Evolutionary conservation across 495 filamentous ascomycete genomes (phyloP).

Genomic region (Rusavskia elegans): DNA sequence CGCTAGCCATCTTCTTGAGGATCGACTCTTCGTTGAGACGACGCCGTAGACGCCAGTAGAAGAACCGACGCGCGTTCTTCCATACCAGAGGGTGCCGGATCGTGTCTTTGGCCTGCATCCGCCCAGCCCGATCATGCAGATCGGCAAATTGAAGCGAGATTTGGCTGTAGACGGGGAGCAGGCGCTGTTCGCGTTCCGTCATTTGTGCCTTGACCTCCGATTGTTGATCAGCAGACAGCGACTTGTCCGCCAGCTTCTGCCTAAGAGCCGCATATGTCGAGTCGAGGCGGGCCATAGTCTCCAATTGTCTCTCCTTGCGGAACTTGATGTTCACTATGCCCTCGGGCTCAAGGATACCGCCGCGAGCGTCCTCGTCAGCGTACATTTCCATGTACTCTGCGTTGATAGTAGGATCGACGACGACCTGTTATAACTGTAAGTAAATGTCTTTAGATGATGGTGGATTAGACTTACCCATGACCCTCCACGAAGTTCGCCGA

Average conservation of each 20-base stretch:
- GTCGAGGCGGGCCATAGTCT: slow-evolving; percentile 94
- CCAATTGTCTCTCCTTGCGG: slow-evolving; percentile 89
- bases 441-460: background rate
- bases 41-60: slow-evolving; percentile 98
- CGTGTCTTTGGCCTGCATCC: slow-evolving; percentile 93
- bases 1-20: slow-evolving; percentile 59
- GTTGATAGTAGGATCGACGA: slow-evolving; percentile 97
- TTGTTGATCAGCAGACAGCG: slow-evolving; percentile 54
- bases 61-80: slow-evolving; percentile 89
- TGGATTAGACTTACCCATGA: slow-evolving; percentile 55
- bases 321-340: slow-evolving; percentile 98
- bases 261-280: slow-evolving; percentile 66
- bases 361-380: slow-evolving; percentile 86
- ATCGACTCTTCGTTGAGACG: slow-evolving; percentile 93
- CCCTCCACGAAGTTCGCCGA: slow-evolving; percentile 92
- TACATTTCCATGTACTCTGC: slow-evolving; percentile 98
- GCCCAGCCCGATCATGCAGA: slow-evolving; percentile 89
- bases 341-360: slow-evolving; percentile 94
- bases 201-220: slow-evolving; percentile 71
- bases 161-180: slow-evolving; percentile 85
- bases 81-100: slow-evolving; percentile 74
- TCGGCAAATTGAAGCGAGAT: slow-evolving; percentile 92
- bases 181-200: slow-evolving; percentile 70
- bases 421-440: slow-evolving; percentile 42
- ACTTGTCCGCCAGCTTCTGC: slow-evolving; percentile 51